Conservation (phyloP, 345 rosid genomes). For the Bruguiera sexangula region DNA sequence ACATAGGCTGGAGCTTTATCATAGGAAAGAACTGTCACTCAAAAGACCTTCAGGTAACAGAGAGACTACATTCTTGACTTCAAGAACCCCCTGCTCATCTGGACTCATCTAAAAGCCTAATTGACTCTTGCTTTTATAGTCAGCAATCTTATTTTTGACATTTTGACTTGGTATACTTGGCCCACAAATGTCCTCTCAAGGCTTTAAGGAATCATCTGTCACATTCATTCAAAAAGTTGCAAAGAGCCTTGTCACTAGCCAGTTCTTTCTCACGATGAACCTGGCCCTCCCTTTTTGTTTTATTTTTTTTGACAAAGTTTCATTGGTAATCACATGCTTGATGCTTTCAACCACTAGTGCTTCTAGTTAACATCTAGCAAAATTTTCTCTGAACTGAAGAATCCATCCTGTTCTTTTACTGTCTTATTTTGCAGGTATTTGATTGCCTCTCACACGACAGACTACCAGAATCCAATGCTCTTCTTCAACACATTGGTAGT, state of each 20-base stretch:
- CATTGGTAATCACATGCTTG: too few relatives aligned
- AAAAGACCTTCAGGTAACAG: too few relatives aligned
- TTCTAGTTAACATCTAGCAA: too few relatives aligned
- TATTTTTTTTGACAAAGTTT: conserved; percentile 11
- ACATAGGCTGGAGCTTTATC: too few relatives aligned
- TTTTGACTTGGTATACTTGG: conserved; percentile 8
- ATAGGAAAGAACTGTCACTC: too few relatives aligned
- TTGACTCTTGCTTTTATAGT: conserved; percentile 5
- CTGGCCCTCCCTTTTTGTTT: background rate
- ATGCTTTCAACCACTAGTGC: too few relatives aligned
- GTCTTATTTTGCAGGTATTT: conserved; percentile 23
- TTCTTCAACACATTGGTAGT: conserved; percentile 34
- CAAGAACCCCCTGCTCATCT: background rate
- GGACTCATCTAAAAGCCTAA: conserved; percentile 5
- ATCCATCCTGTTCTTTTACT: too few relatives aligned
- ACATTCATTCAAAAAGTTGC: conserved; percentile 17
- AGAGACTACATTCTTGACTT: too few relatives aligned
- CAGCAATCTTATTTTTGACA: background rate
- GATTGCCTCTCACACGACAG: conserved; percentile 33
- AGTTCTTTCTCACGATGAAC: conserved; percentile 10
- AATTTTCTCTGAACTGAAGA: too few relatives aligned
- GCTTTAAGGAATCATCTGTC: conserved; percentile 9
- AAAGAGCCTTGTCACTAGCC: conserved; percentile 7
- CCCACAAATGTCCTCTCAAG: conserved; percentile 5
- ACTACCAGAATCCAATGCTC: conserved; percentile 34